Evolutionary conservation across 805 yeast species (phyloP), one percentile per base, ranked within the genome.

Genomic region (Metschnikowia kofuensis): DNA sequence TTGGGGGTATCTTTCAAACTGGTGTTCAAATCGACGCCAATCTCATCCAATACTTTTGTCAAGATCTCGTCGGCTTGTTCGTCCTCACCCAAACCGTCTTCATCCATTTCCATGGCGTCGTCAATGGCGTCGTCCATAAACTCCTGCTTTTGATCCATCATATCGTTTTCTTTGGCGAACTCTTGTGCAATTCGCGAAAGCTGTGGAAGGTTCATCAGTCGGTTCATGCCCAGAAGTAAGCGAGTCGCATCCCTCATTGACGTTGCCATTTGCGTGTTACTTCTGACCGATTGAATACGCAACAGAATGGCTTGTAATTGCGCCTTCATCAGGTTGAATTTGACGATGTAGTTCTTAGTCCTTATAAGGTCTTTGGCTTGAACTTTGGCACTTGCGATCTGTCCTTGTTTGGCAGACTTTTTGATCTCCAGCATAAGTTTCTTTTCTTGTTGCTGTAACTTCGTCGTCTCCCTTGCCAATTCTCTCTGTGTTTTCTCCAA

Each of bases 71-170:
- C 97, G 4, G 87, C 85, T 65, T 91, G 96, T 56, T 86, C 94
- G 54, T 87, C 96, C 52, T 87, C 95, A 26, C 80, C 89, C 56
- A 84, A 87, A 49, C 88, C 82, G 35, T 62, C 67, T 49, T 68
- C 74, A 60, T 89, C 97, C 60, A 85, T 89, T 46, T 86, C 96
- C 94, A 94, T 89, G 15, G 94, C 87, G 65, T 92, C 97, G 64
- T 94, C 99, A 59, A 94, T 85, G 15, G 97, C 95, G 64, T 94
- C 99, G 64, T 94, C 99, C 87, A 94, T 94, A 82, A 95, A 89
- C 66, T 95, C 99, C 67, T 95, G 98, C 62, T 96, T 85, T 70
- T 94, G 99, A 67, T 92, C 97, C 98, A 94, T 94, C 59, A 95
- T 73, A 64, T 95, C 99, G 67, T 87, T 89, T 62, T 92, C 96